Evolutionary conservation across 495 filamentous ascomycete species (phyloP).

Genomic region (Cudoniella acicularis): DNA sequence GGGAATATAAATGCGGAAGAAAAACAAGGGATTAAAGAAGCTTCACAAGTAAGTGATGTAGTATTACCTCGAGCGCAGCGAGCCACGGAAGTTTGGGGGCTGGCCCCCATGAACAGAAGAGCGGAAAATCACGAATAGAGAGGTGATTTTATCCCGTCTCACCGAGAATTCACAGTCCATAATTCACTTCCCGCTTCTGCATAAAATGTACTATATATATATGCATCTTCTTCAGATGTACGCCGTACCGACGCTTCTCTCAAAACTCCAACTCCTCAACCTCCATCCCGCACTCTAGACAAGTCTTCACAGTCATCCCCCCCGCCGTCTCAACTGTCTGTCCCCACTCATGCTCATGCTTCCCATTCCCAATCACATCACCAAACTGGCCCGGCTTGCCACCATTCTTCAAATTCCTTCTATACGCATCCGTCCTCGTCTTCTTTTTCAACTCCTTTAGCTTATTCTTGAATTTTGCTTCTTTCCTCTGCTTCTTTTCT

Average conservation of each 20-base stretch:
- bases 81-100: no score
- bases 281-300: conserved; percentile 90
- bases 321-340: conserved; percentile 71
- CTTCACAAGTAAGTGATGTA: no score
- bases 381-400: conserved; percentile 65
- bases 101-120: no score
- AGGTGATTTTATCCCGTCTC: no score
- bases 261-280: conserved; percentile 92
- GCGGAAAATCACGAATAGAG: no score
- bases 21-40: no score
- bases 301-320: conserved; percentile 78
- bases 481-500: conserved; percentile 84
- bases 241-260: neutral
- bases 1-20: no score
- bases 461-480: conserved; percentile 86
- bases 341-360: conserved; percentile 94
- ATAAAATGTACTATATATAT: no score
- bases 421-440: conserved; percentile 87
- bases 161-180: no score
- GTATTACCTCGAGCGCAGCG: no score
- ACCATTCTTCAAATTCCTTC: conserved; percentile 53
- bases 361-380: conserved; percentile 62
- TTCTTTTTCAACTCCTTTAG: conserved; percentile 87
- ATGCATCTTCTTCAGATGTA: no score
- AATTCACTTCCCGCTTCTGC: no score